Evolutionary conservation across 106 monocot species (phyloP), one percentile per base, ranked within the genome.

Genomic region (Ottelia alismoides): DNA sequence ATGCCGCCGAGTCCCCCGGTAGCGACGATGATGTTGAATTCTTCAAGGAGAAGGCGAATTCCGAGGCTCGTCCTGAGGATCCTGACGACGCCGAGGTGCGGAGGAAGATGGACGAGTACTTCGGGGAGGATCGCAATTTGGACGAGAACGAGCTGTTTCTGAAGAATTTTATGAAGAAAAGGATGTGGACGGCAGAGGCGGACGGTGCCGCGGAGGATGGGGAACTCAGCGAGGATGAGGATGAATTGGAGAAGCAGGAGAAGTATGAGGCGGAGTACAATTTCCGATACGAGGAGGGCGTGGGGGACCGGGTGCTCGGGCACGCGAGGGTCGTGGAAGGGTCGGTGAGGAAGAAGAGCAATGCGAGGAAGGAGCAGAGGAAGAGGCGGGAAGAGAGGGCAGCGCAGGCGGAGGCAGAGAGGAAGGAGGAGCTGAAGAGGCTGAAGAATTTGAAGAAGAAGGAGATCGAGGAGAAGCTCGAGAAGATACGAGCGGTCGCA

Each of bases 381-480:
- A 86, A 99, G 77, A 90, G 66, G 55, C 90, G 86, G 69, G 83
- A 82, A 69, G 98, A 85, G 67, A 82, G 98, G 63, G 78, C 91
- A 65, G 79, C 72, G 1, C 79, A 73, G 55, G 90, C 81, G 0
- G 83, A 99, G 77, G 26, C 55, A 2, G 90, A 91, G 58, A 71
- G 90, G 65, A 80, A 67, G 59, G 85, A 99, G 70, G 90, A 90
- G 64, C 51, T 99, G 76, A 99, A 99, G 67, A 76, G 71, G 14
- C 63, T 99, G 45, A 99, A 99, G 72, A 99, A 90, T 57, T 27
- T 99, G 71, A 99, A 99, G 73, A 99, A 86, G 86, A 99, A 83
- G 57, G 98, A 99, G 83, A 99, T 99, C 14, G 56, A 78, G 57
- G 86, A 91, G 67, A 99, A 83, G 64, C 77, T 99, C 0, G 90